These are phyloP conservation scores for Umbilicaria muhlenbergii DNA, from an alignment of 495 filamentous ascomycete genomes.

Conservation along the genomic window DNA sequence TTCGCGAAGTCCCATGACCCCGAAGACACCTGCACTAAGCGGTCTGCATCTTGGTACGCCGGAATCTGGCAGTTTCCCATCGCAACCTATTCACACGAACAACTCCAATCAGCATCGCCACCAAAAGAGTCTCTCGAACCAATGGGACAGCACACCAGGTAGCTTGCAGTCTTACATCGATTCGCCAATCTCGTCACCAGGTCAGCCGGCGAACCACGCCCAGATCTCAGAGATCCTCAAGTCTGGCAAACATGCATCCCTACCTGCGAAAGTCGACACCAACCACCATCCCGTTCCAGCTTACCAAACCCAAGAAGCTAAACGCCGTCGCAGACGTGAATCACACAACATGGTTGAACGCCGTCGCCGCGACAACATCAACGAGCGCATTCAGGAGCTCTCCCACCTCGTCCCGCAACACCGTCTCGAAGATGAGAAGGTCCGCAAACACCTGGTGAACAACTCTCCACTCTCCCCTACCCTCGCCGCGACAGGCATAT, in stretches of 20 bases:
- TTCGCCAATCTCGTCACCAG: constrained; percentile 63
- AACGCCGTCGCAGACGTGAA: constrained; percentile 75
- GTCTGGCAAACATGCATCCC: constrained; percentile 51
- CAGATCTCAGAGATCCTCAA: constrained; percentile 58
- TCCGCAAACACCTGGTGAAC: constrained; percentile 84
- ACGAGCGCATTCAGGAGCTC: constrained; percentile 92
- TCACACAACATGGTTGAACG: constrained; percentile 96
- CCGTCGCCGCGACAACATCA: constrained; percentile 91
- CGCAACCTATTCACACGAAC: constrained; percentile 55
- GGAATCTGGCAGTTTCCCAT: constrained; percentile 51
- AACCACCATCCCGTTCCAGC: constrained; percentile 30
- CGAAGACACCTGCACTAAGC: constrained; percentile 50
- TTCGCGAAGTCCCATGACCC: constrained; percentile 62
- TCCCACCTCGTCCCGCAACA: constrained; percentile 86
- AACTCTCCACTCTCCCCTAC: constrained; percentile 76
- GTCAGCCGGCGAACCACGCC: constrained; percentile 36
- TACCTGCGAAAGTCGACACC: constrained; percentile 51
- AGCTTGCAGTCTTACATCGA: constrained; percentile 67
- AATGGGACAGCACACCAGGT: constrained; percentile 69
- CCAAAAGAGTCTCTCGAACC: constrained; percentile 66
- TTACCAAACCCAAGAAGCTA: constrained; percentile 75
- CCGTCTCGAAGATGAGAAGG: constrained; percentile 90
- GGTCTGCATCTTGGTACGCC: constrained; percentile 43
- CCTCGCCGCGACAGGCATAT: constrained; percentile 44
- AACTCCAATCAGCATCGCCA: constrained; percentile 44